Evolutionary conservation across 2,329 filamentous ascomycete genomes (phyloP).

Genomic region (Colletotrichum gloeosporioides): DNA sequence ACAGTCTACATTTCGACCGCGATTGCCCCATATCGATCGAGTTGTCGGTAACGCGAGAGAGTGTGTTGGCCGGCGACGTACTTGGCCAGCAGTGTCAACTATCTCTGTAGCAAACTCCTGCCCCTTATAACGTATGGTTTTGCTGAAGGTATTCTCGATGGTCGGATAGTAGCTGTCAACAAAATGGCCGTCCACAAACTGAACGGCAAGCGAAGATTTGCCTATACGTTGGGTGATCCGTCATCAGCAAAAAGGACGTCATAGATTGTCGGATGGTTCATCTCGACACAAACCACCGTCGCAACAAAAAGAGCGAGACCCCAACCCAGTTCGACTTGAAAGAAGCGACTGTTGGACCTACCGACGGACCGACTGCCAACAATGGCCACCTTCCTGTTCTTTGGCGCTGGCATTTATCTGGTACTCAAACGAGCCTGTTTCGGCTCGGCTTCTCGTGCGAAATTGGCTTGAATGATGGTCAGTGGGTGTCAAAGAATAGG

Average conservation of each 20-base stretch:
- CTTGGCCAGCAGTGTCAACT: slow-evolving; percentile 96
- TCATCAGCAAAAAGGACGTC: background rate
- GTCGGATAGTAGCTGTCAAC: slow-evolving; percentile 99
- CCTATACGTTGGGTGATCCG: slow-evolving; percentile 56
- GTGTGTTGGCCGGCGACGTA: slow-evolving; percentile 41
- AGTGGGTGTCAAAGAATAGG: background rate
- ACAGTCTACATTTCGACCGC: background rate
- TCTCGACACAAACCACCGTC: background rate
- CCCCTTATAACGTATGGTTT: slow-evolving; percentile 89
- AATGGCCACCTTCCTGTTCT: slow-evolving; percentile 95
- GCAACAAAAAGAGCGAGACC: background rate
- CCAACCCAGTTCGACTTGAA: background rate
- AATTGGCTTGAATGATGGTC: background rate
- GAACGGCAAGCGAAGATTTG: slow-evolving; percentile 96
- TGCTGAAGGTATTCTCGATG: slow-evolving; percentile 98
- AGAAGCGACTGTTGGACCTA: slow-evolving; percentile 34
- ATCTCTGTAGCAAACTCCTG: slow-evolving; percentile 97
- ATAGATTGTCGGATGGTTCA: background rate
- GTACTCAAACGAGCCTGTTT: background rate
- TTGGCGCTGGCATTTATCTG: slow-evolving; percentile 68
- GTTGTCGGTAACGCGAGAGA: background rate
- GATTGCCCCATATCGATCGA: background rate
- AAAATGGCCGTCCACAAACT: slow-evolving; percentile 97
- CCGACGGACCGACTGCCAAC: slow-evolving; percentile 90
- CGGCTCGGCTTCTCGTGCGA: background rate